Evolutionary conservation across 1,284 basidiomycete genomes (phyloP).

Genomic region (Kwoniella shivajii): DNA sequence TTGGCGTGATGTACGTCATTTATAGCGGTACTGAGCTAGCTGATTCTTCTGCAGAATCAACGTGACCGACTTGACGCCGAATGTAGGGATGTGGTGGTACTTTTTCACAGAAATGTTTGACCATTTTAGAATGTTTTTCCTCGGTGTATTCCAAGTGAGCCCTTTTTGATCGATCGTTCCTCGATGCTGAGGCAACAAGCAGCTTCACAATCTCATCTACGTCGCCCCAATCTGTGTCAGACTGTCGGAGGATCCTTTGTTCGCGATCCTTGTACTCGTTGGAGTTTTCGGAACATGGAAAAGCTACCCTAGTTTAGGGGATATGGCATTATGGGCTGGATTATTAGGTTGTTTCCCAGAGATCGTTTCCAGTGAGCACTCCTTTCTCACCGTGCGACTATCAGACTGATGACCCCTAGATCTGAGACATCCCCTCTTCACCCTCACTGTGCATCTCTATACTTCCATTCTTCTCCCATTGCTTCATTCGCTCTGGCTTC

Average conservation of each 20-base stretch:
- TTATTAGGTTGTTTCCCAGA: slow-evolving; percentile 83
- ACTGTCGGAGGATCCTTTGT: slow-evolving; percentile 85
- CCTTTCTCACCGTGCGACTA: not conserved
- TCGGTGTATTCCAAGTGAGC: slow-evolving; percentile 89
- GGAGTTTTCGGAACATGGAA: slow-evolving; percentile 86
- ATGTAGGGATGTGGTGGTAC: slow-evolving; percentile 97
- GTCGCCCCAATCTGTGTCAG: slow-evolving; percentile 82
- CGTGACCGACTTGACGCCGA: slow-evolving; percentile 86
- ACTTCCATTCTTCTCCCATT: slow-evolving; percentile 83
- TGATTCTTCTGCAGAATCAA: slow-evolving; percentile 58
- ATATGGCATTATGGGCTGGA: slow-evolving; percentile 81
- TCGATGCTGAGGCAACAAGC: slow-evolving; percentile 4
- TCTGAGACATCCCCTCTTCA: slow-evolving; percentile 82
- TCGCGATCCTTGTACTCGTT: slow-evolving; percentile 72
- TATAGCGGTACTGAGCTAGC: not conserved
- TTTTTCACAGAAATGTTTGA: slow-evolving; percentile 99
- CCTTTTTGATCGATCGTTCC: not conserved
- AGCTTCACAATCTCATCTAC: slow-evolving; percentile 86
- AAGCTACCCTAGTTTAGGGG: slow-evolving; percentile 86
- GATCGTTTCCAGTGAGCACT: slow-evolving; percentile 69
- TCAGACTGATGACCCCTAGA: slow-evolving; percentile 58
- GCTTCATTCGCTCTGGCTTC: slow-evolving; percentile 90
- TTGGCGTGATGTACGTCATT: slow-evolving; percentile 74
- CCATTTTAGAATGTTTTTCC: slow-evolving; percentile 92
- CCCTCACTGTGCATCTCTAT: slow-evolving; percentile 79